Evolutionary conservation across 306 rosid species (phyloP).

Genomic region (Trichosanthes cucumerina): DNA sequence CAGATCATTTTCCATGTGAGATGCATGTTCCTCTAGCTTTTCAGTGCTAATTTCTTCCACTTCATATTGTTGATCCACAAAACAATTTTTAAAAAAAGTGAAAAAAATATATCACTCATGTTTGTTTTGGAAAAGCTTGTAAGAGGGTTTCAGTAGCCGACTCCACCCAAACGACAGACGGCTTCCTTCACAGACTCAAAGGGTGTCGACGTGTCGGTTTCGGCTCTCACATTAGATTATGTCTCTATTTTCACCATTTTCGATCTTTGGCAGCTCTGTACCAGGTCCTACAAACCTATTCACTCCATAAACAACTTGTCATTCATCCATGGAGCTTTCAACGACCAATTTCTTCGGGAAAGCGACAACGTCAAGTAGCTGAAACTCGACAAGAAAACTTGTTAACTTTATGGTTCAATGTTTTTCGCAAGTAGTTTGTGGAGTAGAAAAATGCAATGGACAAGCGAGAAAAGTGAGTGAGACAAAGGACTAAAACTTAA

Average conservation of each 20-base stretch:
- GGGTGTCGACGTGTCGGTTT: conserved; percentile 73
- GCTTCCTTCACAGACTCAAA: conserved; percentile 83
- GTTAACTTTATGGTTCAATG: neutral
- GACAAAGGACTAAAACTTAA: too few relatives aligned
- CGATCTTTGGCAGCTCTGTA: neutral
- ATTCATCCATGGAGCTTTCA: neutral
- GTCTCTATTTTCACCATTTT: neutral
- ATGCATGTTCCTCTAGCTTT: conserved; percentile 33
- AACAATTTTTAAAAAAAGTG: neutral
- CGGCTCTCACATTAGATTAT: conserved; percentile 24
- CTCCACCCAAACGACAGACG: conserved; percentile 53
- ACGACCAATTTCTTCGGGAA: neutral
- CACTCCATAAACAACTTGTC: neutral
- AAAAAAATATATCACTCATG: too few relatives aligned
- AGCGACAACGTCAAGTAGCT: neutral
- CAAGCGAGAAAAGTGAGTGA: neutral
- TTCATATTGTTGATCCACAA: conserved; percentile 13
- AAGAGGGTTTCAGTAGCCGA: conserved; percentile 65
- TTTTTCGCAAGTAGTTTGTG: too few relatives aligned
- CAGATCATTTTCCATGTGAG: conserved; percentile 37
- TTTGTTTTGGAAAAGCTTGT: conserved; percentile 26
- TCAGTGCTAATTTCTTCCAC: conserved; percentile 24
- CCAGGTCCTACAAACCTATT: neutral
- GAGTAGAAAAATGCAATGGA: too few relatives aligned
- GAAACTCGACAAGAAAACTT: neutral